Conservation (phyloP, 2,329 filamentous ascomycete species). For the Aspergillus pseudoterreus region DNA sequence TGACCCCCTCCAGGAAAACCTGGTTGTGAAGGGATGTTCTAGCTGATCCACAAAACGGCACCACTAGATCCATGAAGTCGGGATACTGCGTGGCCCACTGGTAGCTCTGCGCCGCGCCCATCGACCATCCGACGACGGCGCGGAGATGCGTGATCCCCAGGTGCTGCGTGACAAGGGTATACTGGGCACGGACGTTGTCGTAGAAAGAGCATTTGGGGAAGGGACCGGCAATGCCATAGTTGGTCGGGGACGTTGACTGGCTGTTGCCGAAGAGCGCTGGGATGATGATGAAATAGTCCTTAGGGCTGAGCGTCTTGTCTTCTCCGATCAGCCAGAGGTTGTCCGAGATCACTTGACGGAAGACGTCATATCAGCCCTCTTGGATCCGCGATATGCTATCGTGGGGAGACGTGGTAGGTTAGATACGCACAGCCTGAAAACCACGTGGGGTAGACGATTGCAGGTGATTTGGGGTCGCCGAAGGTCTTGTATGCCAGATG, state of each 20-base stretch:
- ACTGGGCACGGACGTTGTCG: conserved; percentile 66
- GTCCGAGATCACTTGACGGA: conserved; percentile 54
- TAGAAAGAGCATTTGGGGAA: conserved; percentile 64
- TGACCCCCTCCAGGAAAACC: conserved; percentile 64
- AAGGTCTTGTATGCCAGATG: conserved; percentile 75
- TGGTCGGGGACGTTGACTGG: conserved; percentile 65
- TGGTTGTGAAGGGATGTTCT: conserved; percentile 65
- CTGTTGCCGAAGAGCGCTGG: conserved; percentile 67
- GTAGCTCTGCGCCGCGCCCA: conserved; percentile 65
- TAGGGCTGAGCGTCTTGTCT: conserved; percentile 62
- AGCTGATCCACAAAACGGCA: conserved; percentile 65
- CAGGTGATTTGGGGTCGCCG: conserved; percentile 59
- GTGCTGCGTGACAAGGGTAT: conserved; percentile 62
- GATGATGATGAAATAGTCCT: conserved; percentile 65
- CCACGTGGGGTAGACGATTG: conserved; percentile 75
- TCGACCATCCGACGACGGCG: conserved; percentile 66
- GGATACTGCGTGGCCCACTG: conserved; percentile 63
- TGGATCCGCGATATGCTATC: conserved; percentile 10
- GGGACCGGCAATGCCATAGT: conserved; percentile 50
- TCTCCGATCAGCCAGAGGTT: conserved; percentile 72
- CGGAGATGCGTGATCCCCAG: conserved; percentile 58
- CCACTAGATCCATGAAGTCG: conserved; percentile 61
- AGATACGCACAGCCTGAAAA: conserved; percentile 57
- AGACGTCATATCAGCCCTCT: background rate
- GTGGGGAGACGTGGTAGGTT: background rate